Base-by-base conservation (phyloP, 2,329 filamentous ascomycete genomes). In the Lecanoromycetidae sp. region DNA sequence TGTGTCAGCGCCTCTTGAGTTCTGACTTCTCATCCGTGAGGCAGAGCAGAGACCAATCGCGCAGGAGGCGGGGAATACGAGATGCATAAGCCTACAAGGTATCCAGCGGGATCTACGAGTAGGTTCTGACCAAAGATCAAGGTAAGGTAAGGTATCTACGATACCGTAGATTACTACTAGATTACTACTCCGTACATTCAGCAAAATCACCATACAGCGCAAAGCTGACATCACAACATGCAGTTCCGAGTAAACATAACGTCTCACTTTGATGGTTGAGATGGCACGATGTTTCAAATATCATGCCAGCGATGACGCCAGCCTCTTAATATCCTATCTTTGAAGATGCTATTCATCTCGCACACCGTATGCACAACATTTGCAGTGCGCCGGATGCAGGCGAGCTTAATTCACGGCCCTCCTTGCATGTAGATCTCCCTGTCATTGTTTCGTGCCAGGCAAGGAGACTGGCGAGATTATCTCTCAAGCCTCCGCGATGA, bases 331-430 rank as follows among this genome's bases (percentile, higher is more conserved):
- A n/a, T n/a, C n/a, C n/a, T n/a, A n/a, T n/a, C n/a, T n/a, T n/a
- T n/a, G n/a, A n/a, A n/a, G n/a, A n/a, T n/a, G n/a, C n/a, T n/a
- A n/a, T n/a, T n/a, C n/a, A n/a, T n/a, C n/a, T n/a, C 17, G 33
- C 15, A 44, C n/a, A 17, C 20, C 36, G 33, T 36, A 41, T 47
- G 36, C 36, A 47, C 43, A 46, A 35, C 43, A 46, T 46, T 37
- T 26, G n/a, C n/a, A n/a, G n/a, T 47, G 44, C 44, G 44, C 36
- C 44, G 44, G 44, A 47, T 41, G 44, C 44, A 37, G 37, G 44
- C 38, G 37, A 47, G 44, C 29, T 47, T 47, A 47, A 47, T 36
- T 47, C 29, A 37, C 44, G 44, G 29, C 43, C 37, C 44, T 47
- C 44, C 44, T 47, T 47, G 37, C 30, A 39, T 41, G 36, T 40